Conservation (phyloP, 345 rosid species). For the Melaleuca quinquenervia region DNA sequence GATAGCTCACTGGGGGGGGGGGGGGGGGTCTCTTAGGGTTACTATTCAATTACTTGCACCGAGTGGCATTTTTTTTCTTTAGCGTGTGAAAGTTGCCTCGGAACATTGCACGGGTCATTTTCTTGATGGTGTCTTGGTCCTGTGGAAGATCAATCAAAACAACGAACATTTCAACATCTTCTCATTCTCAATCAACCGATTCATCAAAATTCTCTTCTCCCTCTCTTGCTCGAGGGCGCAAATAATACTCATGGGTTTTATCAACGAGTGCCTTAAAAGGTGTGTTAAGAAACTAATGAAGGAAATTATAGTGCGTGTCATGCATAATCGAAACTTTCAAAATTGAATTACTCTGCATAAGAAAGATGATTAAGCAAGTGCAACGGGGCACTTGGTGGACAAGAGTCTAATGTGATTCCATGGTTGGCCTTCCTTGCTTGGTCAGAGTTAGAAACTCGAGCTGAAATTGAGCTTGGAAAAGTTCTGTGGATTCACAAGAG, state of each 20-base stretch:
- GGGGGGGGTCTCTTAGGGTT: not conserved
- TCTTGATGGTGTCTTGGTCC: not conserved
- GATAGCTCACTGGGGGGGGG: not conserved
- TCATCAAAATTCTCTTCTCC: not conserved
- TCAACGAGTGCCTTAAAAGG: not conserved
- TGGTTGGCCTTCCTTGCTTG: not conserved
- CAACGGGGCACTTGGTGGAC: rapidly evolving
- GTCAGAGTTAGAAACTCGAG: not conserved
- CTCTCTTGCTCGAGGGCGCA: not conserved
- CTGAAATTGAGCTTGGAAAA: not conserved
- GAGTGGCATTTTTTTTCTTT: not conserved
- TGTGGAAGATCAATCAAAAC: not conserved
- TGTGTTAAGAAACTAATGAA: not conserved
- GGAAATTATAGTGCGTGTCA: not conserved
- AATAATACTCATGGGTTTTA: not conserved
- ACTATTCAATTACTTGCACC: not conserved
- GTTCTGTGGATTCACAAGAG: not conserved
- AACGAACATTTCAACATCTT: not conserved
- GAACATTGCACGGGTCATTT: not conserved
- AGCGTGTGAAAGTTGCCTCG: not conserved
- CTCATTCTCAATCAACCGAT: not conserved
- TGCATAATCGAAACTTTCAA: not conserved
- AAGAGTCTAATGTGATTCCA: not conserved
- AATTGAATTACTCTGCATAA: not conserved
- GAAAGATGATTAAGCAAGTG: not conserved